Evolutionary conservation across 2,329 filamentous ascomycete genomes (phyloP).

Genomic region (Furcasterigmium sp.): DNA sequence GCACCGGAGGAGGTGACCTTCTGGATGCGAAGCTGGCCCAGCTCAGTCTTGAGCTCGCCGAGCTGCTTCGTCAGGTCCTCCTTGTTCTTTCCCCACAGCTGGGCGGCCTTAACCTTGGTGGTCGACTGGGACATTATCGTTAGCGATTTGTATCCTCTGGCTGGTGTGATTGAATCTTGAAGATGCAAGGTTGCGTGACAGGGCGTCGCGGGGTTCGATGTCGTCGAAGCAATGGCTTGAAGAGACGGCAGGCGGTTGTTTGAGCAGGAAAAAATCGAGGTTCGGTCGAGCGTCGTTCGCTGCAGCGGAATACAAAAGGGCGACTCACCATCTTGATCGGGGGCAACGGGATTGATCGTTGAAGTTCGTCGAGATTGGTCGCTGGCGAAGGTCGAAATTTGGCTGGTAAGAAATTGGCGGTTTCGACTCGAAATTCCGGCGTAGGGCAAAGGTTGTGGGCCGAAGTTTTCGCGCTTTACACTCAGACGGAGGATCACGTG

Average conservation of each 20-base stretch:
- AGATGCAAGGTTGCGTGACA: neutral
- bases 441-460: too few relatives aligned
- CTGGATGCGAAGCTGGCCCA: slow-evolving; percentile 94
- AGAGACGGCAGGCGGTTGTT: slow-evolving; percentile 5
- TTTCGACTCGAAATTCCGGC: too few relatives aligned
- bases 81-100: slow-evolving; percentile 99
- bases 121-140: slow-evolving; percentile 30
- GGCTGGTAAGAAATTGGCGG: too few relatives aligned
- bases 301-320: neutral
- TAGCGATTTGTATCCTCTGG: slow-evolving; percentile 6
- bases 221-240: slow-evolving; percentile 8
- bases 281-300: neutral
- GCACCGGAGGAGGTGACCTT: slow-evolving; percentile 94
- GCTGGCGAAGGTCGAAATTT: too few relatives aligned
- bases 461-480: too few relatives aligned
- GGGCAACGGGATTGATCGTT: slow-evolving; percentile 24
- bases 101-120: slow-evolving; percentile 83
- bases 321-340: slow-evolving; percentile 41
- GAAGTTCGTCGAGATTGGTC: too few relatives aligned
- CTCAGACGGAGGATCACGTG: too few relatives aligned
- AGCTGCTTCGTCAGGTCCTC: slow-evolving; percentile 95
- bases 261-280: slow-evolving; percentile 4
- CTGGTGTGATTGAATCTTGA: neutral
- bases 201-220: slow-evolving; percentile 13
- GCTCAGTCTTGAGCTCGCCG: slow-evolving; percentile 91